phyloP scores from a whole-genome alignment of 2,329 filamentous ascomycete species.

The Lithohypha guttulata region DNA sequence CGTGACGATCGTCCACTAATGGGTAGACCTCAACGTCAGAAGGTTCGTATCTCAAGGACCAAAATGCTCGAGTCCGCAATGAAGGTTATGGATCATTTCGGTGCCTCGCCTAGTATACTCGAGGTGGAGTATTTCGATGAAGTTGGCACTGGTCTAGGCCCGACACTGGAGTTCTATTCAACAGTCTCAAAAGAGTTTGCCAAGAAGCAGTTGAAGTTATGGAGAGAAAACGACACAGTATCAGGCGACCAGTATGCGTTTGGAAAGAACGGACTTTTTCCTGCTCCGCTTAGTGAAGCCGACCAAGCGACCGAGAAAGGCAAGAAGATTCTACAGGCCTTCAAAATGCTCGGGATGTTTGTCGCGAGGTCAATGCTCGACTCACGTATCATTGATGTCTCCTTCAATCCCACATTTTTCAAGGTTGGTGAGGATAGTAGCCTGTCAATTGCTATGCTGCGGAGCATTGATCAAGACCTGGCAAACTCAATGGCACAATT shows the following conservation, averaged over 20 bases:
- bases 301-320: slow-evolving; percentile 65
- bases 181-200: slow-evolving; percentile 95
- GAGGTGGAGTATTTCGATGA: slow-evolving; percentile 99
- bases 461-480: slow-evolving; percentile 74
- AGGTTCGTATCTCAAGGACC: slow-evolving; percentile 91
- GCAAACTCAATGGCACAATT: slow-evolving; percentile 77
- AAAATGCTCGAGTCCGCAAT: slow-evolving; percentile 92
- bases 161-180: slow-evolving; percentile 95
- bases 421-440: slow-evolving; percentile 73
- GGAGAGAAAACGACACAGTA: slow-evolving; percentile 73
- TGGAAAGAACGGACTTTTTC: slow-evolving; percentile 76
- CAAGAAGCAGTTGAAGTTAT: slow-evolving; percentile 92
- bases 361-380: slow-evolving; percentile 97
- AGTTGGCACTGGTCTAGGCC: slow-evolving; percentile 88
- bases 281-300: slow-evolving; percentile 74
- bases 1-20: slow-evolving; percentile 85
- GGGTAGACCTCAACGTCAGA: slow-evolving; percentile 84
- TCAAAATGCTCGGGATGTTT: slow-evolving; percentile 92
- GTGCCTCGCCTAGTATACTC: slow-evolving; percentile 86
- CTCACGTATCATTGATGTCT: slow-evolving; percentile 92
- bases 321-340: slow-evolving; percentile 78
- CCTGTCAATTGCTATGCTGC: slow-evolving; percentile 80
- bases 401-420: slow-evolving; percentile 97
- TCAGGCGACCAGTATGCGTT: slow-evolving; percentile 61
- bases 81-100: slow-evolving; percentile 98